A percentile compares a stretch with the other conserved stretches of the same genome.
Conservation (phyloP, 2,329 filamentous ascomycete genomes). For the Xylaria sp. region DNA sequence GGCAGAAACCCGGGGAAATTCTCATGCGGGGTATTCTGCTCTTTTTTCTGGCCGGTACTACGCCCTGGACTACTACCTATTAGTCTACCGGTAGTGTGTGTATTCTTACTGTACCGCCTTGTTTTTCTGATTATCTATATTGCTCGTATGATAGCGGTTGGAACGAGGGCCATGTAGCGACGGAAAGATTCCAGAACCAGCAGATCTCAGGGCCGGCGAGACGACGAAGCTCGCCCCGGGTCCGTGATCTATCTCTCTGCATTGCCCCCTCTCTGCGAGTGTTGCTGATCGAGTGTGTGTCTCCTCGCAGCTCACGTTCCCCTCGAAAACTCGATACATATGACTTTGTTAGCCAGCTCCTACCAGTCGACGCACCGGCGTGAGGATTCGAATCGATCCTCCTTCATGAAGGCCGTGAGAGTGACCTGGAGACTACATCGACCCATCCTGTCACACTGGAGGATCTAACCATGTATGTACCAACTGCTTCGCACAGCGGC, state of each 20-base stretch:
- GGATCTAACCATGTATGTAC: not conserved
- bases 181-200: not conserved
- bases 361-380: not conserved
- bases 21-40: conserved; percentile 14
- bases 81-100: not conserved
- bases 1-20: conserved; percentile 15
- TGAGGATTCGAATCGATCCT: not conserved
- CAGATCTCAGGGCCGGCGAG: not conserved
- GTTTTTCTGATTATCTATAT: not conserved
- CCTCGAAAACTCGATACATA: not conserved
- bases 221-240: no score
- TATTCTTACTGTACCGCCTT: not conserved
- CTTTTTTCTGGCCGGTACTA: not conserved
- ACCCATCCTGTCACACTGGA: not conserved
- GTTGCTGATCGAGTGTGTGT: not conserved
- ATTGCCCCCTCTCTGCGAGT: not conserved
- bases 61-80: not conserved
- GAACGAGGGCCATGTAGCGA: not conserved
- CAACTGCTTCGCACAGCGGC: not conserved
- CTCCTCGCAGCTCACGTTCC: not conserved
- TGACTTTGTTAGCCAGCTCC: no score
- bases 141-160: not conserved
- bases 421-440: not conserved
- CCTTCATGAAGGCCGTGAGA: not conserved
- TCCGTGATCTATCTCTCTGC: no score